phyloP scores from a whole-genome alignment of 2,329 filamentous ascomycete species.

The Pestalotiopsis sp. region DNA sequence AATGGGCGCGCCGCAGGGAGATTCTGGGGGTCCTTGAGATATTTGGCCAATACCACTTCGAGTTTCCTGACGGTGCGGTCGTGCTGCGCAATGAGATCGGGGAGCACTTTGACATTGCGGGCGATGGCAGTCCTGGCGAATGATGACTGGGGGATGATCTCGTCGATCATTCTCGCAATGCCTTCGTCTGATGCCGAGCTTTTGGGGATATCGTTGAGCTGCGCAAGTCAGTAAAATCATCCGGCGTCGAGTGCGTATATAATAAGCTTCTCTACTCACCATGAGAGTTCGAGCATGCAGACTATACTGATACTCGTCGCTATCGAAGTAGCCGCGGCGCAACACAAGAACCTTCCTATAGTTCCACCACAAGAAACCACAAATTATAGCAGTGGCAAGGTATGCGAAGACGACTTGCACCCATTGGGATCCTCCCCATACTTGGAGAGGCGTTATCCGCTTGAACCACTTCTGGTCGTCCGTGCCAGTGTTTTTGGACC shows the following conservation, averaged over 20 bases:
- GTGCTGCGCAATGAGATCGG: slow-evolving; percentile 83
- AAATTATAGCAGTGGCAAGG: slow-evolving; percentile 74
- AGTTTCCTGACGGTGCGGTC: slow-evolving; percentile 79
- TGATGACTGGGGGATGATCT: slow-evolving; percentile 76
- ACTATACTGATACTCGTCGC: slow-evolving; percentile 84
- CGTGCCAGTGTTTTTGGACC: slow-evolving; percentile 50
- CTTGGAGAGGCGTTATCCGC: slow-evolving; percentile 62
- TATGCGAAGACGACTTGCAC: slow-evolving; percentile 62
- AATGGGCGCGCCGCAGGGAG: slow-evolving; percentile 77
- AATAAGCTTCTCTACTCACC: slow-evolving; percentile 42
- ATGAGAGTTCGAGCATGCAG: slow-evolving; percentile 76
- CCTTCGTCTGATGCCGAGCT: slow-evolving; percentile 83
- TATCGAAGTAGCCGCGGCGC: slow-evolving; percentile 80
- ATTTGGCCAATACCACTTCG: slow-evolving; percentile 83
- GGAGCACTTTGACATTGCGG: slow-evolving; percentile 89
- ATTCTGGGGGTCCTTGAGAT: slow-evolving; percentile 83
- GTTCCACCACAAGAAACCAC: slow-evolving; percentile 86
- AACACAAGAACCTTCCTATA: slow-evolving; percentile 75
- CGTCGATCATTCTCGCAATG: slow-evolving; percentile 80
- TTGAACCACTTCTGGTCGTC: slow-evolving; percentile 51
- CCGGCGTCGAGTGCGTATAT: not conserved
- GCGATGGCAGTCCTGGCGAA: slow-evolving; percentile 83
- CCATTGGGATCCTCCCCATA: slow-evolving; percentile 59
- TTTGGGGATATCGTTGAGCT: slow-evolving; percentile 84
- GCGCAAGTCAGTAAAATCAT: slow-evolving; percentile 43